These are phyloP conservation scores for Elongisporangium senticosum DNA, from an alignment of 352 stramenopile genomes.

Conservation along the genomic window DNA sequence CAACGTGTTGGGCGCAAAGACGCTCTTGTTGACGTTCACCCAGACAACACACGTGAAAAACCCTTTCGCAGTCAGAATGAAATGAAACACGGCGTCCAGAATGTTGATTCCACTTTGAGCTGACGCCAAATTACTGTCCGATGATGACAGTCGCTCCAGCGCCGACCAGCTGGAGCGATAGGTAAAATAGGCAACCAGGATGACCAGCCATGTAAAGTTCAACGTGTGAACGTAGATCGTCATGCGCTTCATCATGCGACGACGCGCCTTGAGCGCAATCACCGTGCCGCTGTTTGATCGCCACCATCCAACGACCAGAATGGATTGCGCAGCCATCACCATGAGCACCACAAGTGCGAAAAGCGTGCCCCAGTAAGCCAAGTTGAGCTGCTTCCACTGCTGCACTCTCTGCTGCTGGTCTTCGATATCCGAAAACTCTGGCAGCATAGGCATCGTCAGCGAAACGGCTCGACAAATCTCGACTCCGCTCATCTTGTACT, in stretches of 20 bases:
- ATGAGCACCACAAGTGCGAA: slow-evolving; percentile 52
- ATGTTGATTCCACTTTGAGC: slow-evolving; percentile 20
- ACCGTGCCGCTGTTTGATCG: slow-evolving; percentile 72
- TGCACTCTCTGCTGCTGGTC: slow-evolving; percentile 21
- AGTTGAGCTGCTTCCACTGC: slow-evolving; percentile 56
- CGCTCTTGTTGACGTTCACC: slow-evolving; percentile 60
- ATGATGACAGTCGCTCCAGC: slow-evolving; percentile 25
- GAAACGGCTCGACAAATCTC: slow-evolving; percentile 48
- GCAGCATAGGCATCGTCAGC: slow-evolving; percentile 43
- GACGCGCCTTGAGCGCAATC: slow-evolving; percentile 58
- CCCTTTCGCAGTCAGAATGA: slow-evolving; percentile 51
- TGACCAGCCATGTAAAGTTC: slow-evolving; percentile 55
- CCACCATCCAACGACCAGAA: slow-evolving; percentile 68
- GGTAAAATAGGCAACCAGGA: slow-evolving; percentile 55
- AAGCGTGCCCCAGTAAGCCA: slow-evolving; percentile 54
- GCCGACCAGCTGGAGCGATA: slow-evolving; percentile 42
- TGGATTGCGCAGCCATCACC: slow-evolving; percentile 48
- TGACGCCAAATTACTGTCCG: background rate
- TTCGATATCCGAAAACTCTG: slow-evolving; percentile 14
- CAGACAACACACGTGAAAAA: slow-evolving; percentile 63
- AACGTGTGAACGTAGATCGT: slow-evolving; percentile 64
- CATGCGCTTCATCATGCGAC: slow-evolving; percentile 74
- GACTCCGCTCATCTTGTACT: slow-evolving; percentile 31
- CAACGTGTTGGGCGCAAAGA: slow-evolving; percentile 28
- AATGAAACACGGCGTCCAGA: slow-evolving; percentile 49